These are phyloP conservation scores for Colletotrichum costaricense DNA, from an alignment of 2,329 filamentous ascomycete genomes.

Conservation along the genomic window DNA sequence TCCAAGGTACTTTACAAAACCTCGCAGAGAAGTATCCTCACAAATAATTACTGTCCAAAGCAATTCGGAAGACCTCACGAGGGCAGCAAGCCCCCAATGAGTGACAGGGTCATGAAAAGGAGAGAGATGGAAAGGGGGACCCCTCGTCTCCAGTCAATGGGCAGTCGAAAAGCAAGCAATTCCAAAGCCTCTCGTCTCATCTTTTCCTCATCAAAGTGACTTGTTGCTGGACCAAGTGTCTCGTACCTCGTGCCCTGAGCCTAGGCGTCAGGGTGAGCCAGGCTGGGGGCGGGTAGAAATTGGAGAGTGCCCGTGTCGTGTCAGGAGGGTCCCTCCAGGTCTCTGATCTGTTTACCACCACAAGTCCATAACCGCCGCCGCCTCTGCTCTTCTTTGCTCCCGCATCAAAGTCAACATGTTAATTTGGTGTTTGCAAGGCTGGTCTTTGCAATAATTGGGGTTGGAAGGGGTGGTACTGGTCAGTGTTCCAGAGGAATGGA, in stretches of 20 bases:
- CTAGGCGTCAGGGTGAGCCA: not conserved
- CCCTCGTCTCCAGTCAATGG: not conserved
- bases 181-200: not conserved
- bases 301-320: conserved; percentile 6
- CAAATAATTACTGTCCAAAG: not conserved
- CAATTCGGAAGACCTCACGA: not conserved
- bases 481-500: conserved; percentile 26
- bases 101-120: conserved; percentile 1
- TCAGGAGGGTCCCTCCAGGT: not conserved
- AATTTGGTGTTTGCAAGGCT: conserved; percentile 29
- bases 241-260: not conserved
- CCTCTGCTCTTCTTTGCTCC: not conserved
- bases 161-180: not conserved
- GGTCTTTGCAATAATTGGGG: conserved; percentile 19
- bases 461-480: conserved; percentile 3
- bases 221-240: not conserved
- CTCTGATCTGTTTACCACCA: not conserved
- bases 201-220: not conserved
- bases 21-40: not conserved
- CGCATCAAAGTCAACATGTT: not conserved
- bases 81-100: not conserved
- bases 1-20: not conserved
- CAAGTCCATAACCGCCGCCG: not conserved
- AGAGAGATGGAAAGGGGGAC: not conserved
- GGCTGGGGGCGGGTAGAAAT: not conserved